Evolutionary conservation across 148 eudicot species (phyloP), one percentile per base, ranked within the genome.

Genomic region (Rhododendron molle): DNA sequence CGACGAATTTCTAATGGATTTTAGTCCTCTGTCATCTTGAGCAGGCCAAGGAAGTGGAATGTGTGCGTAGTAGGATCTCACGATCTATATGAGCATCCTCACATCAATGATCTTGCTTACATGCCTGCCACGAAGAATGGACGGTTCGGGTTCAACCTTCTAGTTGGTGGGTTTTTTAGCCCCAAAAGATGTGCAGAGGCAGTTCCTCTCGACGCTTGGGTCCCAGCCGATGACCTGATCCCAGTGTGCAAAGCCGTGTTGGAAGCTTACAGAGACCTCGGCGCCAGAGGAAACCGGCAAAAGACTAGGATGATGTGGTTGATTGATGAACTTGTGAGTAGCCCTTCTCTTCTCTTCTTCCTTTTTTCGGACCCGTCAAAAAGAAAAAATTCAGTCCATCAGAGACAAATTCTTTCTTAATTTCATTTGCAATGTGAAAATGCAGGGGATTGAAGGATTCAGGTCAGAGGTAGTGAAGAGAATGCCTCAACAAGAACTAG

Each of bases 11-110:
- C 7, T 71, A 71, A 71, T 4, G 18, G 38, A 4, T 28, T 71
- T 32, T 71, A 28, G 7, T 71, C 16, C 8, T 71, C 0, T 14
- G 2, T 32, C 40, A 18, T 47, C 43, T 30, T 74, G 56, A 71
- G 78, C 89, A 97, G 99, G 94, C 99, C 99, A 30, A 92, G 99
- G 92, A 97, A 95, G 90, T 97, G 99, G 99, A 97, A 97, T 88
- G 98, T 93, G 88, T 95, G 96, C 80, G 99, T 97, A 7, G 90
- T 97, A 72, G 99, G 99, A 4, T 93, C 99, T 23, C 98, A 97
- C 77, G 98, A 97, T 89, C 94, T 97, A 3, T 97, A 90, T 81
- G 99, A 97, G 90, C 99, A 97, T 86, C 99, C 99, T 40, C 99
- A 97, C 88, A 97, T 97, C 44, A 97, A 97, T 72, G 99, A 97